These are phyloP conservation scores for Eucalyptus cladocalyx DNA, from an alignment of 345 rosid species.

Conservation along the genomic window DNA sequence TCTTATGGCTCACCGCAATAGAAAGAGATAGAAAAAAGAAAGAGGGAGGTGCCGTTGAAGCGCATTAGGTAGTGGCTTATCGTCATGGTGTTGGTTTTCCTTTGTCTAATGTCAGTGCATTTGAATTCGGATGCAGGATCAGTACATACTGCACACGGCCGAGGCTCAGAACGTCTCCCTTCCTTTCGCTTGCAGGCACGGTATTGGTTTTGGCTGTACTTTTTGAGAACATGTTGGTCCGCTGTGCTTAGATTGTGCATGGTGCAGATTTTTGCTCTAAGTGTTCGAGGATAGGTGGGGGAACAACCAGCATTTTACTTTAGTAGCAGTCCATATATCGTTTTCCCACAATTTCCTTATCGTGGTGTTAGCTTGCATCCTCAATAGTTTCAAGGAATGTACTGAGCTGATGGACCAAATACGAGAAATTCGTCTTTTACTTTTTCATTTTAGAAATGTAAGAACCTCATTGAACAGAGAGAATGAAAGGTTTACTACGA, in stretches of 20 bases:
- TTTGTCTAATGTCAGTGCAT: neutral
- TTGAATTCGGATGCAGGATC: constrained; percentile 56
- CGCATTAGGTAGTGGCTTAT: neutral
- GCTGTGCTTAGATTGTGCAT: neutral
- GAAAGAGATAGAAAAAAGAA: neutral
- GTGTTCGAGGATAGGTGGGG: neutral
- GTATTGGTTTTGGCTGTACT: constrained; percentile 21
- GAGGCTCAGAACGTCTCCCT: constrained; percentile 74
- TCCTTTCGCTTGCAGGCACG: constrained; percentile 98
- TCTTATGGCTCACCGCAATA: neutral
- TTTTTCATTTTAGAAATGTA: neutral
- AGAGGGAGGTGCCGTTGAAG: neutral
- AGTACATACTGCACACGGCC: constrained; percentile 88
- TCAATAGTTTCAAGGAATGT: neutral
- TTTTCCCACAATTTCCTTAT: neutral
- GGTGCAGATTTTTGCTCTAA: neutral
- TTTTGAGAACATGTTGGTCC: neutral
- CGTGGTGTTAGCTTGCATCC: neutral
- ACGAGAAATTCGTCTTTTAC: neutral
- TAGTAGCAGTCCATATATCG: neutral
- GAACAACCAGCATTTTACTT: neutral
- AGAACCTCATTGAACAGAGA: neutral
- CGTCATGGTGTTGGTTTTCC: neutral
- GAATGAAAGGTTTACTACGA: neutral
- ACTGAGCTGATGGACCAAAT: neutral